phyloP scores from a whole-genome alignment of 2,329 filamentous ascomycete species.

The Penicillium occitanis region DNA sequence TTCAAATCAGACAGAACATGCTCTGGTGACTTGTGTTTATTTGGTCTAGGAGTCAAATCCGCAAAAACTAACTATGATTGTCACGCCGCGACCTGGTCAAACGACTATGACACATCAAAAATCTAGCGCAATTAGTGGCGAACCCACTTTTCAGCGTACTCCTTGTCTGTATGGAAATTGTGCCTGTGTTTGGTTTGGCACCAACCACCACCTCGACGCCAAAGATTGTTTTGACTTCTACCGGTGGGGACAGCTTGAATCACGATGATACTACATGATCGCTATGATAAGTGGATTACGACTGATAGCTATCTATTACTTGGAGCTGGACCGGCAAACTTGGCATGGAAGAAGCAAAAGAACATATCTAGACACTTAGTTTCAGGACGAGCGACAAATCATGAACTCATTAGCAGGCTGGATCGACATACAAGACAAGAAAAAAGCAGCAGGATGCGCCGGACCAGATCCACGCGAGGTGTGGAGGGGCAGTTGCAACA shows the following conservation, averaged over 20 bases:
- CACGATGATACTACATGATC: conserved; percentile 1
- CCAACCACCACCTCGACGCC: conserved; percentile 15
- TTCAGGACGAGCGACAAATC: conserved; percentile 10
- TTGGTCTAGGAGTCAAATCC: background rate
- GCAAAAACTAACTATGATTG: background rate
- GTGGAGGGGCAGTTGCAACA: conserved; percentile 24
- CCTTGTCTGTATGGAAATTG: conserved; percentile 40
- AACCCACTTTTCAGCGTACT: conserved; percentile 15
- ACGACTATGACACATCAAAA: conserved; percentile 8
- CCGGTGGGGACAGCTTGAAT: conserved; percentile 8
- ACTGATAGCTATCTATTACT: background rate
- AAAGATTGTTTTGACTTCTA: conserved; percentile 21
- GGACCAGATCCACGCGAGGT: conserved; percentile 24
- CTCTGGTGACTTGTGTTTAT: conserved; percentile 3
- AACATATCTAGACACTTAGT: background rate
- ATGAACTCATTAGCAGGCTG: conserved; percentile 12
- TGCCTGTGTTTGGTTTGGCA: conserved; percentile 46
- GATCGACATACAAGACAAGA: conserved; percentile 10
- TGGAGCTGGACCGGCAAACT: background rate
- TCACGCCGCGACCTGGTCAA: background rate
- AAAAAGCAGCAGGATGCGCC: conserved; percentile 16
- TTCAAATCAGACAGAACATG: background rate
- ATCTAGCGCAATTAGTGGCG: conserved; percentile 20
- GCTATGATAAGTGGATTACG: background rate
- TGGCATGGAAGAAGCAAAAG: background rate